These are phyloP conservation scores for Colletotrichum karsti DNA, from an alignment of 2,329 filamentous ascomycete genomes.

Conservation along the genomic window DNA sequence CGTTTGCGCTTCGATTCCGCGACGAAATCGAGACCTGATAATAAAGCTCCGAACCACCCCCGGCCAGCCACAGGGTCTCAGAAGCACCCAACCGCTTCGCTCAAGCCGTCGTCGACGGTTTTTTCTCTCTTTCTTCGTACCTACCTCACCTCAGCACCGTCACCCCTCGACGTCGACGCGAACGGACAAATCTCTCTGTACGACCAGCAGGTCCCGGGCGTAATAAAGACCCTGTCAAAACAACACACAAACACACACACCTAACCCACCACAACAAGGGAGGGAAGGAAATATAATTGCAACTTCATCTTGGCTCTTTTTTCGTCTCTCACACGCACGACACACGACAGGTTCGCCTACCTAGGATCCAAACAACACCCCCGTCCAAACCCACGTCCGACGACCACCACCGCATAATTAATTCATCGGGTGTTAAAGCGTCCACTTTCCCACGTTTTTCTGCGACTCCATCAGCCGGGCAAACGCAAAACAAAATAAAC, in stretches of 20 bases:
- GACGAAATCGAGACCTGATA: background rate
- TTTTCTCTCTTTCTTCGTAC: background rate
- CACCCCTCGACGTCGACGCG: background rate
- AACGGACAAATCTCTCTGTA: background rate
- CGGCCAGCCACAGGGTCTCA: conserved; percentile 8
- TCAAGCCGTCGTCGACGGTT: background rate
- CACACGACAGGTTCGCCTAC: background rate
- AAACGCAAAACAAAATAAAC: background rate
- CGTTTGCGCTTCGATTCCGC: background rate
- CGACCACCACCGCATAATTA: background rate
- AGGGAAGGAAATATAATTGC: conserved; percentile 1
- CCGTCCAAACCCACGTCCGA: conserved; percentile 1
- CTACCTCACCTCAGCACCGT: no score
- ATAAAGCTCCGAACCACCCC: background rate
- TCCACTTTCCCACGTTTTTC: background rate
- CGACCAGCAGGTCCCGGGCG: background rate
- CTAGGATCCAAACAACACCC: background rate
- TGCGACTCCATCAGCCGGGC: background rate
- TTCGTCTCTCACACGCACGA: background rate
- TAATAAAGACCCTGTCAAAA: background rate
- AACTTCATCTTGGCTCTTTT: background rate
- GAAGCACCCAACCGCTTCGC: conserved; percentile 6
- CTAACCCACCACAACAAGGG: conserved; percentile 1
- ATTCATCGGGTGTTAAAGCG: background rate
- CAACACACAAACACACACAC: background rate